A percentile compares a stretch with the other conserved stretches of the same genome.
Evolutionary conservation across 2,329 filamentous ascomycete genomes (phyloP).

Genomic region (Aspergillus sp.): DNA sequence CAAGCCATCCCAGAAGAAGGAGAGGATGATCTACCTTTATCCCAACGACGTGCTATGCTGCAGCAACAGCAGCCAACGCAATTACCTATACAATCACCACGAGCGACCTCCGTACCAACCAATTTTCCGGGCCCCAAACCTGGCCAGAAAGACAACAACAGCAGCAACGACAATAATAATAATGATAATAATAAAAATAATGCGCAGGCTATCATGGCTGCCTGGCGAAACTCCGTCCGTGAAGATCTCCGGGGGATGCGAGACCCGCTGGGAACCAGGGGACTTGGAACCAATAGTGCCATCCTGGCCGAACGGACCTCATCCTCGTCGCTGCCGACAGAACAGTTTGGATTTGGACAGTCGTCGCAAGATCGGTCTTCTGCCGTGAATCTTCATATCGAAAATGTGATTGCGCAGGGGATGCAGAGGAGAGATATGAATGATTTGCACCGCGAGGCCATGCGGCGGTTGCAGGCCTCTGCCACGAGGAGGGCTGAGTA

Average conservation of each 20-base stretch:
- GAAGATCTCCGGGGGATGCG: slow-evolving; percentile 47
- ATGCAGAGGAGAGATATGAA: slow-evolving; percentile 70
- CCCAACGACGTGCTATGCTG: slow-evolving; percentile 56
- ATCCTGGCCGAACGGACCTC: no score
- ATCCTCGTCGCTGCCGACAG: no score
- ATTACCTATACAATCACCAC: slow-evolving; percentile 1
- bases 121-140: no score
- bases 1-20: slow-evolving; percentile 31
- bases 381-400: slow-evolving; percentile 40
- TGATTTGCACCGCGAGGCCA: slow-evolving; percentile 67
- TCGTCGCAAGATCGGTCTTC: slow-evolving; percentile 52
- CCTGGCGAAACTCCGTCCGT: slow-evolving; percentile 58
- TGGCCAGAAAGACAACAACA: slow-evolving; percentile 10
- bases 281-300: no score
- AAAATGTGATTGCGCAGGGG: slow-evolving; percentile 60
- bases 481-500: slow-evolving; percentile 35
- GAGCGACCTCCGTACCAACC: slow-evolving; percentile 8
- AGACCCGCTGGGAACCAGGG: slow-evolving; percentile 16
- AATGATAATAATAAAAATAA: no score
- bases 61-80: slow-evolving; percentile 41
- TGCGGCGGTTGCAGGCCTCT: slow-evolving; percentile 67
- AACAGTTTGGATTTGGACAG: slow-evolving; percentile 36
- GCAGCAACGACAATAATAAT: no score
- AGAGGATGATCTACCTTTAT: slow-evolving; percentile 63
- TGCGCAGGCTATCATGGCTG: slow-evolving; percentile 52